Evolutionary conservation across 1,284 basidiomycete species (phyloP), one percentile per base, ranked within the genome.

Genomic region (Pseudozyma hubeiensis): DNA sequence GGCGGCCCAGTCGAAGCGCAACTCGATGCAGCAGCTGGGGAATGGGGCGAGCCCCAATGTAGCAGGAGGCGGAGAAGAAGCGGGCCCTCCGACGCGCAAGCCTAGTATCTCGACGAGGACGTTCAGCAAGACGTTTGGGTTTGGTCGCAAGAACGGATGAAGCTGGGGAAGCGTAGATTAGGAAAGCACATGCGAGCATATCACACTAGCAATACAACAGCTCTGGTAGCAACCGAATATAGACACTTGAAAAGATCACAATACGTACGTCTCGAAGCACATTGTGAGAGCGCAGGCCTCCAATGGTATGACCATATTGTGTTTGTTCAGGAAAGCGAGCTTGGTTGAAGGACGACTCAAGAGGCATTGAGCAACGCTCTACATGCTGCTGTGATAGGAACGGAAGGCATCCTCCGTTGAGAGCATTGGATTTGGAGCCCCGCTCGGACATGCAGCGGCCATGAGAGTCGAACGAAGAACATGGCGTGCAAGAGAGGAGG

Each of bases 101-200:
- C 43, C 71, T 16, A 74, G 71, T 46, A 17, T 74, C 17, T 65
- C 66, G 29, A 65, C 46, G 8, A 52, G 65, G 13, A 62, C 66
- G 35, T 53, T 74, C 7, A 66, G 71, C 63, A 69, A 68, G 49
- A 74, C 71, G 31, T 74, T 74, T 43, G 71, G 71, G 9, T 74
- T 74, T 33, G 71, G 71, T 34, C 57, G 71, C 35, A 72, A 67
- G 52, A 54, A 43, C 33, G 33, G 52, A 53, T 14, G 9, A 14
- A 9, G 35, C 35, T 37, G 52, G 45, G 9, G 9, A 1, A 9
- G 35, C 35, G 8, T 5, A 4, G 9, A 37, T 37, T 4, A 37
- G 35, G 39, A 13, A 43, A 41, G 51, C 31, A 13, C 24, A 1
- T 24, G 24, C 24, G 24, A 24, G 24, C 24, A 24, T 24, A 2